phyloP scores from a whole-genome alignment of 441 rosid genomes.

The Jatropha podagrica region DNA sequence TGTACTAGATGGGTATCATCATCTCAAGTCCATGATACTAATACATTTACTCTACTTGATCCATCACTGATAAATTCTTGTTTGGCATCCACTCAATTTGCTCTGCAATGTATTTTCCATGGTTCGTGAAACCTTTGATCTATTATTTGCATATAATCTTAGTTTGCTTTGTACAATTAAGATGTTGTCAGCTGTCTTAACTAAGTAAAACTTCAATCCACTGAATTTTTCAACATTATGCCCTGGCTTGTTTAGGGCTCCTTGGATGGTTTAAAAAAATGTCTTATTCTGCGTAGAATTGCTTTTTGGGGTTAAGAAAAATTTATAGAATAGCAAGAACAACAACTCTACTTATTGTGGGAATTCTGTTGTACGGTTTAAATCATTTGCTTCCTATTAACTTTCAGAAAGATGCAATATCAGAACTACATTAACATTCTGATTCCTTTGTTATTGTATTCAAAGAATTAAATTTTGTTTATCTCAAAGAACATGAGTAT shows the following conservation, averaged over 20 bases:
- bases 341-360: not conserved
- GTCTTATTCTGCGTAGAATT: not conserved
- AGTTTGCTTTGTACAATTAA: not conserved
- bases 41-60: not conserved
- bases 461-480: not conserved
- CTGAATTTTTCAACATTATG: not conserved
- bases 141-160: not conserved
- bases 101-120: not conserved
- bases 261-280: not conserved
- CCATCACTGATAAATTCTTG: not conserved
- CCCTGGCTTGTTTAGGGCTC: not conserved
- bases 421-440: not conserved
- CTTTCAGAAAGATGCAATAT: constrained; percentile 3
- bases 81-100: constrained; percentile 1
- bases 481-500: constrained; percentile 10
- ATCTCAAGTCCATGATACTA: constrained; percentile 2
- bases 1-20: not conserved
- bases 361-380: not conserved
- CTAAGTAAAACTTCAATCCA: not conserved
- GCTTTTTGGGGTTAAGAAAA: not conserved
- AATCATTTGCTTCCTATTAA: not conserved
- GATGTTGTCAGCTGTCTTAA: not conserved
- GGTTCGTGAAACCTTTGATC: constrained; percentile 1
- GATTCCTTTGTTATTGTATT: not conserved
- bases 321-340: not conserved